phyloP scores from a whole-genome alignment of 768 basidiomycete genomes.

The Clavulina sp. region DNA sequence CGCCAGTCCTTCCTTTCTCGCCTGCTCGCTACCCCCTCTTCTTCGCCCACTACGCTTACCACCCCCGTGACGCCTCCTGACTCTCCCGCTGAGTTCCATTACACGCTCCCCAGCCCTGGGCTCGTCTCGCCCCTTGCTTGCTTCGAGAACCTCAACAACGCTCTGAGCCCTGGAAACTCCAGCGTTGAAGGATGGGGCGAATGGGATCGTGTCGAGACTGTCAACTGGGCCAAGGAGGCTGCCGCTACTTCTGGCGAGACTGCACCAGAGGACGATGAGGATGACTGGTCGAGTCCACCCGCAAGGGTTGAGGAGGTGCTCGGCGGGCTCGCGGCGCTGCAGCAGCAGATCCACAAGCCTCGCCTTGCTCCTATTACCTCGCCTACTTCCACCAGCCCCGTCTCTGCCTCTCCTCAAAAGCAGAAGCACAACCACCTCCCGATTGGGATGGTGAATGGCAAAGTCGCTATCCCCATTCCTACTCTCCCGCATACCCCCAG shows the following conservation, averaged over 20 bases:
- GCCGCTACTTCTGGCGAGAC: background rate
- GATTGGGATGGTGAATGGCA: too few relatives aligned
- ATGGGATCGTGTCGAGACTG: constrained; percentile 2
- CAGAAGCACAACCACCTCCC: too few relatives aligned
- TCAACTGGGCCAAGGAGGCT: background rate
- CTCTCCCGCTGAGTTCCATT: constrained; percentile 52
- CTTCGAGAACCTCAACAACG: constrained; percentile 38
- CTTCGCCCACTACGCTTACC: constrained; percentile 32
- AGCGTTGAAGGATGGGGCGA: background rate
- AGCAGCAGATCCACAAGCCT: constrained; percentile 29
- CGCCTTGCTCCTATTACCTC: constrained; percentile 17
- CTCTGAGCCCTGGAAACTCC: constrained; percentile 8
- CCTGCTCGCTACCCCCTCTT: constrained; percentile 46
- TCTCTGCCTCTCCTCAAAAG: too few relatives aligned
- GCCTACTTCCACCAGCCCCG: background rate
- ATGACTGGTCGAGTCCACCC: constrained; percentile 18
- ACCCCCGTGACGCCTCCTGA: constrained; percentile 51
- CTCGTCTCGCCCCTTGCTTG: constrained; percentile 43
- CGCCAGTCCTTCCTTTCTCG: constrained; percentile 62
- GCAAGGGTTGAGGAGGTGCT: constrained; percentile 51
- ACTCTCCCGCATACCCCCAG: too few relatives aligned
- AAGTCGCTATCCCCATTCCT: too few relatives aligned
- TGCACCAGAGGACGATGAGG: constrained; percentile 15
- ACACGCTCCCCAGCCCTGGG: constrained; percentile 49
- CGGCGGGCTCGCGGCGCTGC: constrained; percentile 18